Percentiles rank a stretch among this genome's conserved stretches.
Evolutionary conservation across 768 basidiomycete species (phyloP).

Genomic region (Leccinum subtestaceum): DNA sequence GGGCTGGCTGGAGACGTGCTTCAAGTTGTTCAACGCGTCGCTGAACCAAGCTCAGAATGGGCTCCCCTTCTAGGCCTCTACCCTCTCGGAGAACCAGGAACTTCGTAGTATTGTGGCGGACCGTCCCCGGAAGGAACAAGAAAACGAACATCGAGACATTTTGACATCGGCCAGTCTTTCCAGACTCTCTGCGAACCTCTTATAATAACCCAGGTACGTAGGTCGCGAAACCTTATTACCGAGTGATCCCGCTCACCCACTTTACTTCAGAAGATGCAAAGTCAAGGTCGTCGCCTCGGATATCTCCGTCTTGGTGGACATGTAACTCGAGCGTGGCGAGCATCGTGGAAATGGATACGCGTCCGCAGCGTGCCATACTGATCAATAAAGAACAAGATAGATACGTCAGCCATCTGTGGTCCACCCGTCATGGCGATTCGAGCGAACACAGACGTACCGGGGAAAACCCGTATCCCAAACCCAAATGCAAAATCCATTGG

Average conservation of each 20-base stretch:
- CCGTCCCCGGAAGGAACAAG: neutral
- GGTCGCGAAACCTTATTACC: neutral
- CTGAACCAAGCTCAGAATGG: too few species aligned
- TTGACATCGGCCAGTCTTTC: neutral
- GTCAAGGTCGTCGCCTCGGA: neutral
- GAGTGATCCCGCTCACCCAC: slow-evolving; percentile 10
- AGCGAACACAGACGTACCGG: neutral
- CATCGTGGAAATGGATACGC: slow-evolving; percentile 7
- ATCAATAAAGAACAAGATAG: neutral
- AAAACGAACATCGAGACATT: neutral
- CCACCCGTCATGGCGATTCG: neutral
- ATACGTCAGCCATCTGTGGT: neutral
- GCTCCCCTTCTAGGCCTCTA: too few species aligned
- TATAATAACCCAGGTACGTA: neutral
- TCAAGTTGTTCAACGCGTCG: too few species aligned
- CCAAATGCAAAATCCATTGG: slow-evolving; percentile 11
- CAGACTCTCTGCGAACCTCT: neutral
- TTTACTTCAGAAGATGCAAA: neutral
- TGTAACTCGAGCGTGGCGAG: slow-evolving; percentile 12
- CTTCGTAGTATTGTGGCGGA: neutral
- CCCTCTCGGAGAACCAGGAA: too few species aligned
- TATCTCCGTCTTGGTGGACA: neutral
- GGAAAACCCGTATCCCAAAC: slow-evolving; percentile 13
- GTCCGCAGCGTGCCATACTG: slow-evolving; percentile 4
- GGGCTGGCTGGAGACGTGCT: too few species aligned